Evolutionary conservation across 164 flowering plant species (phyloP).

Genomic region (Vitis amurensis): DNA sequence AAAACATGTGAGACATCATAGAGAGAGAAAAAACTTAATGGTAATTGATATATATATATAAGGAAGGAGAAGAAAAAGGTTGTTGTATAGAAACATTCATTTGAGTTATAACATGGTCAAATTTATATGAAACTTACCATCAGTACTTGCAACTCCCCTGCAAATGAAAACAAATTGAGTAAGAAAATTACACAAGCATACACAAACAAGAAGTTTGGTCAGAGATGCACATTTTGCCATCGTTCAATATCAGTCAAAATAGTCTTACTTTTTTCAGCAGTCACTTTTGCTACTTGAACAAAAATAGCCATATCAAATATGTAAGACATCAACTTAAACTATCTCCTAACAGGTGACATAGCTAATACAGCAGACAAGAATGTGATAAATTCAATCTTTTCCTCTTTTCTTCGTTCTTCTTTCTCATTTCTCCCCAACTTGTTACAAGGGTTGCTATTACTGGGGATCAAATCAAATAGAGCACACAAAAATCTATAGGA

Average conservation of each 20-base stretch:
- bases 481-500: no score
- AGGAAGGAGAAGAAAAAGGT: not conserved
- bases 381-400: no score
- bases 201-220: not conserved
- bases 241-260: slow-evolving; percentile 83
- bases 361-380: no score
- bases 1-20: no score
- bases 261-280: slow-evolving; percentile 79
- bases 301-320: slow-evolving; percentile 8
- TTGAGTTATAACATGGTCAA: not conserved
- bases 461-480: no score
- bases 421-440: no score
- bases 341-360: no score
- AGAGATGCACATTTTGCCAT: slow-evolving; percentile 76
- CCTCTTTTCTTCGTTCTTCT: no score
- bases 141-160: slow-evolving; percentile 99
- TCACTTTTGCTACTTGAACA: slow-evolving; percentile 83
- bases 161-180: slow-evolving; percentile 21
- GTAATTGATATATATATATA: not conserved
- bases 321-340: slow-evolving; percentile 4
- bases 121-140: slow-evolving; percentile 52
- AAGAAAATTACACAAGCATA: not conserved
- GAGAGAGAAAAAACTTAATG: no score
- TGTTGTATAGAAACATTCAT: not conserved
- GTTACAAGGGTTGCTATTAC: no score